phyloP scores from a whole-genome alignment of 306 rosid genomes.

The Sindora glabra region DNA sequence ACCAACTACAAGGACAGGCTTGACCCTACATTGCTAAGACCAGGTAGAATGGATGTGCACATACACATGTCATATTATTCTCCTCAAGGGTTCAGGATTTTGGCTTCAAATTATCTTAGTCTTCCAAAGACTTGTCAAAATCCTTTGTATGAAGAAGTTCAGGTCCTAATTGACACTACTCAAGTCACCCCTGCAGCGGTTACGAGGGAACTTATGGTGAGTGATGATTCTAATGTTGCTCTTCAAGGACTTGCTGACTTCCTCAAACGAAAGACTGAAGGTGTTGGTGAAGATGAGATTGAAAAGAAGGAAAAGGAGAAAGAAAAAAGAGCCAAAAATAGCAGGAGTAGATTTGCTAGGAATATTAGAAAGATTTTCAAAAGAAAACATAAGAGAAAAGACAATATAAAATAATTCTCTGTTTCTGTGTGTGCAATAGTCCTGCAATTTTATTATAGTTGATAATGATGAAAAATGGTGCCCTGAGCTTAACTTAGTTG shows the following conservation, averaged over 20 bases:
- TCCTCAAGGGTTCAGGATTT: constrained; percentile 34
- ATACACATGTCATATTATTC: constrained; percentile 42
- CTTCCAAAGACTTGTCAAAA: constrained; percentile 28
- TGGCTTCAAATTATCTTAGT: constrained; percentile 42
- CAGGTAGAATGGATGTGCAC: constrained; percentile 58
- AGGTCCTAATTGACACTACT: constrained; percentile 19
- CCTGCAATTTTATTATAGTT: no score
- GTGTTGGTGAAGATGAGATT: no score
- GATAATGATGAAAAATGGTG: no score
- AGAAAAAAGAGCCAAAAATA: no score
- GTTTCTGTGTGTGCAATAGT: no score
- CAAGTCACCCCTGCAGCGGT: constrained; percentile 51
- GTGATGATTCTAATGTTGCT: constrained; percentile 24
- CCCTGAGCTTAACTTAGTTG: no score
- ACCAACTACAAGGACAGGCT: constrained; percentile 40
- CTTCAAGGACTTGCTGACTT: constrained; percentile 36
- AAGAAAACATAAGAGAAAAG: no score
- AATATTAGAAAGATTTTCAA: no score
- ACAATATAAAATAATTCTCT: no score
- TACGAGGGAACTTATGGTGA: constrained; percentile 50
- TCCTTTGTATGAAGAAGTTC: constrained; percentile 23
- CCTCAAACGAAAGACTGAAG: constrained; percentile 33
- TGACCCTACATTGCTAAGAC: constrained; percentile 50
- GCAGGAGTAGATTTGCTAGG: no score
- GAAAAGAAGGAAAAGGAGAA: no score